Evolutionary conservation across 2,329 filamentous ascomycete species (phyloP).

Genomic region (Cordyceps farinosa): DNA sequence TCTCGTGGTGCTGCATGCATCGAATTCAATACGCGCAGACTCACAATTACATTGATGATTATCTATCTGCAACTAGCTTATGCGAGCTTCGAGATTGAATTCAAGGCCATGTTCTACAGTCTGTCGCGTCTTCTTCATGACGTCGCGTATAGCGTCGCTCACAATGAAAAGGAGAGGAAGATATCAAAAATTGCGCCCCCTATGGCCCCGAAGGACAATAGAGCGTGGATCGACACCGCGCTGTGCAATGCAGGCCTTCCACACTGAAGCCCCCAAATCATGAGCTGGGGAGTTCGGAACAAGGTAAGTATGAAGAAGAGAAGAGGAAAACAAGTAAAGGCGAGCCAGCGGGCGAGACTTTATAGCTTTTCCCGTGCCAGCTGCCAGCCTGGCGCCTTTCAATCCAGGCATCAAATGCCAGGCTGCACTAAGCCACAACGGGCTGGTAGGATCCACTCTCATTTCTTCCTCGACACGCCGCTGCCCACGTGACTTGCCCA

Average conservation of each 20-base stretch:
- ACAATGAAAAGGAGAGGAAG: slow-evolving; percentile 42
- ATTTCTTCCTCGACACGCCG: not conserved
- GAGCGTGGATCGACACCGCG: slow-evolving; percentile 47
- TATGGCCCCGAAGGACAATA: slow-evolving; percentile 55
- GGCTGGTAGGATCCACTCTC: not conserved
- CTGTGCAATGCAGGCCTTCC: slow-evolving; percentile 55
- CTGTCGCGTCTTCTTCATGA: slow-evolving; percentile 40
- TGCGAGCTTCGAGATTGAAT: too few species aligned
- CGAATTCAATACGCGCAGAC: too few species aligned
- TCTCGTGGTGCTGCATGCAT: not conserved
- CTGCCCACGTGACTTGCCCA: slow-evolving; percentile 25
- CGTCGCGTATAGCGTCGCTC: slow-evolving; percentile 35
- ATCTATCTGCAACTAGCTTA: too few species aligned
- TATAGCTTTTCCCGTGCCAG: slow-evolving; percentile 30
- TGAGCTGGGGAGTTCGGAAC: slow-evolving; percentile 44
- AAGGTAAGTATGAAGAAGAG: slow-evolving; percentile 55
- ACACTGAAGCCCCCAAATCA: slow-evolving; percentile 40
- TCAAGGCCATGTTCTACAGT: too few species aligned
- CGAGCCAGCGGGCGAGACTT: slow-evolving; percentile 22
- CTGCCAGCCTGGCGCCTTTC: slow-evolving; percentile 21
- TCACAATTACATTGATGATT: too few species aligned
- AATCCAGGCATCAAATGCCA: slow-evolving; percentile 18
- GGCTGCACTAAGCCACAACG: slow-evolving; percentile 13
- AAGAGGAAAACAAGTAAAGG: slow-evolving; percentile 28
- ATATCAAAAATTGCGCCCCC: slow-evolving; percentile 54